Base-by-base conservation (phyloP, 768 basidiomycete species). In the Leccinum disarticulatum region DNA sequence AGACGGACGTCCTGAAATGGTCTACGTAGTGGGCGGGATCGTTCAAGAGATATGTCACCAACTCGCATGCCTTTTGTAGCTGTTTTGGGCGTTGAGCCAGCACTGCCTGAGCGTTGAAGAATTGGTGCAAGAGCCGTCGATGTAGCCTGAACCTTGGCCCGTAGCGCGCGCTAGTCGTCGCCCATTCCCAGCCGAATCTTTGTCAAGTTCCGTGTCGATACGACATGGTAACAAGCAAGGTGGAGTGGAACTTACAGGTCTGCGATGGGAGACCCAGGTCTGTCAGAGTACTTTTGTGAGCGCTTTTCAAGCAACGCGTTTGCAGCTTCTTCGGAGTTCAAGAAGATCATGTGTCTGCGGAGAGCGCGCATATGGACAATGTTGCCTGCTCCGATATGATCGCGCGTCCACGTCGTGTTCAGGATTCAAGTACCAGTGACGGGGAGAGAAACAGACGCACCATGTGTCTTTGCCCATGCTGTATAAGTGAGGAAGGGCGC, bases 301-400 rank as follows among this genome's bases (percentile, higher is more conserved):
- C 81, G 77, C 64, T 77, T 81, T 38, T 85, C 84, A 33, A 86
- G 69, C 33, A 86, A 69, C 48, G 82, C 81, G 22, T 73, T 73
- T 31, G 77, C 78, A 14, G 74, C 77, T 61, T 80, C 71, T 58
- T 79, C 67, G 65, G 76, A 77, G 70, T 80, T 84, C 52, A 87
- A 66, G 51, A 85, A 72, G 54, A 86, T 64, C 67, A 85, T 75
- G 3, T 80, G 73, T 58, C 80, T 77, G 35, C 77, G 74, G 54
- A 85, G 69, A 27, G 82, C 64, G 22, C 46, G 51, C 0, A 17
- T 28, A n/a, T 58, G 38, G 10, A 65, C 46, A 17, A 49, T n/a
- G 25, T 49, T 25, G 13, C 25, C 47, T 49, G 47, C 14, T 25
- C 41, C 46, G 22, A 47, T 25, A 3, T 22, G n/a, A 22, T 22